Evolutionary conservation across 805 yeast species (phyloP), one percentile per base, ranked within the genome.

Genomic region (Zygosaccharomyces bisporus): DNA sequence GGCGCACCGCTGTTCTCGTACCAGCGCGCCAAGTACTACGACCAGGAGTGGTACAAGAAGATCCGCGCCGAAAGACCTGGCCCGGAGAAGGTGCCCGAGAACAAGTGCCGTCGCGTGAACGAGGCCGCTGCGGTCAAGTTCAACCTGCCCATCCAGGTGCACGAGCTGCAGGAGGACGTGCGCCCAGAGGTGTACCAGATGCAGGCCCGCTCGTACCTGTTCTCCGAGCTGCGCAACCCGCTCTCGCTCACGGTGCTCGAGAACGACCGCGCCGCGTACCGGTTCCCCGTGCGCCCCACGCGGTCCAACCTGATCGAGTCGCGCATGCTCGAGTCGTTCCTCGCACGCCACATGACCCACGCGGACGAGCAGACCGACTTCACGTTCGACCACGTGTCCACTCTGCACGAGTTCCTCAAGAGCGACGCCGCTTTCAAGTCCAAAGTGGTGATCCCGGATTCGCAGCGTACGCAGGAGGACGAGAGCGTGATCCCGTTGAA

Each of bases 161-260:
- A 39, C 3, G 45, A 44, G 17, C 36, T 53, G 20, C 46, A 45
- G 14, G 57, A 50, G n/a, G 51, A 50, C 18, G 59, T 58, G 18
- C 50, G 65, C 40, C 51, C 57, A 0, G 68, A 63, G 46, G 68
- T 63, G 14, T 62, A 51, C 34, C 51, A 57, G 39, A 47, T 62
- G 34, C 68, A 62, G 42, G 55, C 64, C 2, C 54, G 59, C 37
- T 49, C 58, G 30, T 44, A 49, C 45, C 21, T 64, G 7, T 34
- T 61, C 6, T 45, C 55, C 35, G 37, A 51, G 6, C 21, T 39
- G 16, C 18, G 27, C 3, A 51, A 51, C 27, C 68, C 68, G 2
- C 10, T 58, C 14, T 62, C 67, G 0, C 9, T 64, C 10, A 56
- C 65, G 7, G 37, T 63, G 3, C 25, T 63, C 35, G 49, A 60